Percentiles rank a stretch among this genome's conserved stretches.
Conservation (phyloP, 345 rosid genomes). For the Xanthoceras sorbifolium region DNA sequence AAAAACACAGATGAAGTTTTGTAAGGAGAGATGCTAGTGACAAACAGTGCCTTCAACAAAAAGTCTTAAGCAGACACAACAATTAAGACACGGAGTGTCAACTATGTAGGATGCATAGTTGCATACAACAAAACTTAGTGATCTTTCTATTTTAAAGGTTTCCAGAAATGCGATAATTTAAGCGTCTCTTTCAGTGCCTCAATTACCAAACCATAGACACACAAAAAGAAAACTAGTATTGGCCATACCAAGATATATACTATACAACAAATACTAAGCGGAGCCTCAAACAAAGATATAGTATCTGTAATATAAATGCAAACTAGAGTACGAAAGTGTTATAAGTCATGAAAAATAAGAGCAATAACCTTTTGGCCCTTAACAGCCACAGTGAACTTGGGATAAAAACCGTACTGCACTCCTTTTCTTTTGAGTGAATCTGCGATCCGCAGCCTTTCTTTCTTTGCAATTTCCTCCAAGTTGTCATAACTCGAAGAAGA, state of each 20-base stretch:
- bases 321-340: background rate
- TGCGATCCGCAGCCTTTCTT: conserved; percentile 68
- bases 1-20: background rate
- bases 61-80: background rate
- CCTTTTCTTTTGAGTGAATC: conserved; percentile 61
- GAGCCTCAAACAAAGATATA: background rate
- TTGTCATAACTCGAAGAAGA: conserved; percentile 50
- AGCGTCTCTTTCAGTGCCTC: background rate
- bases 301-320: background rate
- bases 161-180: background rate
- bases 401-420: conserved; percentile 54
- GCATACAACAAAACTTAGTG: background rate
- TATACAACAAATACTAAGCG: background rate
- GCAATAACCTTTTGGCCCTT: conserved; percentile 85
- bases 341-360: background rate
- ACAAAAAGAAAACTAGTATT: background rate
- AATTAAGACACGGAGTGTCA: background rate
- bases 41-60: background rate
- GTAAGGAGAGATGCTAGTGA: background rate
- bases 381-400: conserved; percentile 69
- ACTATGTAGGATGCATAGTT: background rate
- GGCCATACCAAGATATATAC: background rate
- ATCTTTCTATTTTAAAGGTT: background rate
- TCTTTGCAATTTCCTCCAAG: conserved; percentile 68
- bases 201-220: background rate